Base-by-base conservation (phyloP, 2,329 filamentous ascomycete genomes). In the Periglandula ipomoeae region DNA sequence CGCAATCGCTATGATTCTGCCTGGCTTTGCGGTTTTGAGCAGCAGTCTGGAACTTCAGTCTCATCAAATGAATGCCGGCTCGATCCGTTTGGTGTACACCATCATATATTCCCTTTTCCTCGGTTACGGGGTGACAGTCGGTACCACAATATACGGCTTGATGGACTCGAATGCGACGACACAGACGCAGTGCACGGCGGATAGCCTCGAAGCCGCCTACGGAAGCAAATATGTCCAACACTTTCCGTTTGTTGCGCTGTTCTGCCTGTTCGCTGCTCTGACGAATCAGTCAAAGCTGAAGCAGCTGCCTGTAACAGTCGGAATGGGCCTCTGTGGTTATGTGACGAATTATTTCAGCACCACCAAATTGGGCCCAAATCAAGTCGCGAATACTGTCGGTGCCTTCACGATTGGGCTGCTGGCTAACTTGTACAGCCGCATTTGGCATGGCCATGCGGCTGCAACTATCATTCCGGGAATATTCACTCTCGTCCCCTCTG, bases 271-370 rank as follows among this genome's bases (percentile, higher is more conserved):
- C 57, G 74, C 90, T 37, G 80, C 83, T 43, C 70, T 89, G 49
- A 81, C 89, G 62, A 89, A 90, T 62, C 85, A 90, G 58, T 87
- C 84, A 39, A 89, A 88, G 62, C 88, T 81, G 78, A 85, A 81
- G 56, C 87, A 93, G 61, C 79, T 84, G 55, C 87, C 87, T 0
- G 73, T 86, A 44, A 91, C 90, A 85, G 67, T 87, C 2, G 37
- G 82, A 42, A 87, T 91, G 48, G 79, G 86, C 1, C 77, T 86
- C 50, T 74, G 78, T 0, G 87, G 87, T 3, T 90, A 89, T 60
- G 66, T 87, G 2, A 83, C 87, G 55, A 90, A 86, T 61, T 89
- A 79, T 66, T 89, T 85, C 66, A 81, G 78, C 39, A 76, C 78
- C 15, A 70, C 75, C 22, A 88, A 91, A 60, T 68, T 72, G 4